Percentiles rank a stretch among this genome's conserved stretches.
Evolutionary conservation across 2,329 filamentous ascomycete species (phyloP).

Genomic region (Nemania serpens): DNA sequence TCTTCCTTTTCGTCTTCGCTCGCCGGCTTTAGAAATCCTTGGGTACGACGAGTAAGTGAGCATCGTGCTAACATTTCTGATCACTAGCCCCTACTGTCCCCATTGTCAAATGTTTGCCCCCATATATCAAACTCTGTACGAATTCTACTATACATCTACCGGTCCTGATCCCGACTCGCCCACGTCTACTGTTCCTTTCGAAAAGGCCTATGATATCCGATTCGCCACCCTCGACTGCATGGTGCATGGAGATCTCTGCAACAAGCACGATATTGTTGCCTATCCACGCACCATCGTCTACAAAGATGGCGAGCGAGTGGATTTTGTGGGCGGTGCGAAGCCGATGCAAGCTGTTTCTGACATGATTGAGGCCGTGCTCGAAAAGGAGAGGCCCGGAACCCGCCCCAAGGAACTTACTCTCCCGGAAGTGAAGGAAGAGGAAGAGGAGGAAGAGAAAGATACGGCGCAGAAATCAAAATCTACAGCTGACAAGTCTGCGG

Average conservation of each 20-base stretch:
- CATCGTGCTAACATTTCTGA: conserved; percentile 12
- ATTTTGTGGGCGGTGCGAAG: conserved; percentile 69
- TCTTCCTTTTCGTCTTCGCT: too few relatives aligned
- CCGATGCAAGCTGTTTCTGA: conserved; percentile 67
- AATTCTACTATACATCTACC: conserved; percentile 90
- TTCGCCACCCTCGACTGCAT: conserved; percentile 88
- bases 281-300: conserved; percentile 82
- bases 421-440: conserved; percentile 68
- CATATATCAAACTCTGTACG: conserved; percentile 88
- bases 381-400: conserved; percentile 79
- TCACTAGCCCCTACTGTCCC: conserved; percentile 61
- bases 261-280: conserved; percentile 65
- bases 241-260: conserved; percentile 79
- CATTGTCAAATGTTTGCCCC: conserved; percentile 84
- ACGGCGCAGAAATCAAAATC: conserved; percentile 40
- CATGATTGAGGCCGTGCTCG: conserved; percentile 76
- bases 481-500: conserved; percentile 30
- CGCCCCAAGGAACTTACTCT: conserved; percentile 70
- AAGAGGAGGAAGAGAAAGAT: conserved; percentile 44
- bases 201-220: conserved; percentile 83
- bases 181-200: conserved; percentile 60
- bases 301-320: conserved; percentile 73
- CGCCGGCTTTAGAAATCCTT: too few relatives aligned
- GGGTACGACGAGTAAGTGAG: background rate
- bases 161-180: conserved; percentile 62